A percentile compares a stretch with the other conserved stretches of the same genome.
Evolutionary conservation across 1,139 yeast species (phyloP).

Genomic region (Hansenula anomala): DNA sequence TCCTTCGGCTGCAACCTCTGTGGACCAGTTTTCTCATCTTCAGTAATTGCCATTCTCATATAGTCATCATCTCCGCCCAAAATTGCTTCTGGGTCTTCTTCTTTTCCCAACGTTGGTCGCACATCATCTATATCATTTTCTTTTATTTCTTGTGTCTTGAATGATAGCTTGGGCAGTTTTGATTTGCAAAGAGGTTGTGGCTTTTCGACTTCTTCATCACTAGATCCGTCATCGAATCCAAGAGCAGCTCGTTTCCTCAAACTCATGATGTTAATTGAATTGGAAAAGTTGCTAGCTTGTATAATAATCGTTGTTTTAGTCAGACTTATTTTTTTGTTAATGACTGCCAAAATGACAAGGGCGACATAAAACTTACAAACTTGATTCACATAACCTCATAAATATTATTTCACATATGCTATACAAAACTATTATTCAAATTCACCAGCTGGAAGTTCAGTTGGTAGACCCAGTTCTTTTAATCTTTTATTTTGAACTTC

Average conservation of each 20-base stretch:
- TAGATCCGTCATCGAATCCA: constrained; percentile 20
- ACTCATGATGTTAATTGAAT: constrained; percentile 1
- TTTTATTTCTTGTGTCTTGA: constrained; percentile 3
- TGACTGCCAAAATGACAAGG: neutral
- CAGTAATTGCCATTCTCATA: constrained; percentile 12
- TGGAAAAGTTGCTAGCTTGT: too few relatives aligned
- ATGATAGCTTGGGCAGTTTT: constrained; percentile 10
- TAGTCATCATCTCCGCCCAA: constrained; percentile 15
- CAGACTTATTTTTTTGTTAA: too few relatives aligned
- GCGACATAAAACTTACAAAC: neutral
- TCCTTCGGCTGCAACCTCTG: constrained; percentile 2
- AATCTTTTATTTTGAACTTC: constrained; percentile 9
- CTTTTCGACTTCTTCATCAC: constrained; percentile 9
- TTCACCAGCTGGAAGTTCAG: neutral
- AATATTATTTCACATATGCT: too few relatives aligned
- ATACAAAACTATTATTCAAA: neutral
- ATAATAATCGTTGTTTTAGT: too few relatives aligned
- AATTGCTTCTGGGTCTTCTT: neutral
- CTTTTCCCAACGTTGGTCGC: constrained; percentile 5
- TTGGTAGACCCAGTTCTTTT: constrained; percentile 1
- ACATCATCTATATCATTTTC: constrained; percentile 19
- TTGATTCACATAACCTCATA: neutral
- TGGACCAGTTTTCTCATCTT: constrained; percentile 7
- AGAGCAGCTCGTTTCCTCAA: constrained; percentile 19
- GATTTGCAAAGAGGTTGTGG: too few relatives aligned